These are phyloP conservation scores for Pseudonitzschia multiseries DNA, from an alignment of 108 stramenopile genomes.

Conservation along the genomic window DNA sequence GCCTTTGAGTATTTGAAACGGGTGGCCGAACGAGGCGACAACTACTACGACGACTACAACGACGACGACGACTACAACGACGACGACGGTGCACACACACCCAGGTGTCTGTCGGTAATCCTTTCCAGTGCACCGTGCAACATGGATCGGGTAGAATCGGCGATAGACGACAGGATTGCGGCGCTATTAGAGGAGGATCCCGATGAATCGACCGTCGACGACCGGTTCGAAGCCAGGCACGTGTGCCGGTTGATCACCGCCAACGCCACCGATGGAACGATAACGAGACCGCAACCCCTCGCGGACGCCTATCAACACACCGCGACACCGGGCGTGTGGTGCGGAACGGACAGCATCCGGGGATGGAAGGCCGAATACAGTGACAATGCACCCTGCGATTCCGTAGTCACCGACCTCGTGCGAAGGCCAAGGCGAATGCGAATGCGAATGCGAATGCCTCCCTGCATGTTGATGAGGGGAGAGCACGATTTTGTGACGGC, in stretches of 20 bases:
- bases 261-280: neutral
- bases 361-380: constrained; percentile 53
- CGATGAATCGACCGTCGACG: neutral
- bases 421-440: no score
- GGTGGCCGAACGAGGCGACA: constrained; percentile 10
- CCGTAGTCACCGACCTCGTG: no score
- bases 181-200: constrained; percentile 23
- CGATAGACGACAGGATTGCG: constrained; percentile 23
- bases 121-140: constrained; percentile 50
- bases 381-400: constrained; percentile 24
- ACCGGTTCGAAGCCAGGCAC: constrained; percentile 43
- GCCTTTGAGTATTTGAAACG: constrained; percentile 67
- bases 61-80: neutral
- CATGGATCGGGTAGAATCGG: constrained; percentile 40
- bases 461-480: constrained; percentile 43
- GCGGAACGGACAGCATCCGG: constrained; percentile 49
- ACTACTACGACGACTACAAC: neutral
- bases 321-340: constrained; percentile 47
- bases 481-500: constrained; percentile 65
- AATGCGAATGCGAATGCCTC: constrained; percentile 27
- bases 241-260: constrained; percentile 31
- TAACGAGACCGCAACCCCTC: constrained; percentile 30
- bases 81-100: neutral
- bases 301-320: constrained; percentile 46
- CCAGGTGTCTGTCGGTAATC: constrained; percentile 46